Conservation (phyloP, 139 green algal species). For the Tetraselmis chui region DNA sequence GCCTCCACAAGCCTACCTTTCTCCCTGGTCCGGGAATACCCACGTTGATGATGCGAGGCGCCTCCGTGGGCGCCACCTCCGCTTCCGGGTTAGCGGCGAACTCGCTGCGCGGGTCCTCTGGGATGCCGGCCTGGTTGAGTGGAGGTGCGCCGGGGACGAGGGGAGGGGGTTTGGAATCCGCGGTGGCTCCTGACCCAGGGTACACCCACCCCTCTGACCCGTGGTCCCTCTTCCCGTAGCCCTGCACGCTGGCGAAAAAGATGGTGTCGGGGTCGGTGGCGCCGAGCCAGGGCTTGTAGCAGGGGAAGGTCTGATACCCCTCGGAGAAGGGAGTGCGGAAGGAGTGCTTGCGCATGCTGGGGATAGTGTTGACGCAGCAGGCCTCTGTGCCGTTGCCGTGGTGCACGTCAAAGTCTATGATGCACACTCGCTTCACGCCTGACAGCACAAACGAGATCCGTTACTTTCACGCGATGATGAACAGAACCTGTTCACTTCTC, state of each 20-base stretch:
- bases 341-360: slow-evolving; percentile 18
- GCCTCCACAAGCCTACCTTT: slow-evolving; percentile 52
- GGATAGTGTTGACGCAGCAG: slow-evolving; percentile 42
- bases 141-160: not conserved
- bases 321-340: slow-evolving; percentile 63
- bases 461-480: too few species aligned
- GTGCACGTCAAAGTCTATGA: slow-evolving; percentile 91
- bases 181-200: slow-evolving; percentile 70
- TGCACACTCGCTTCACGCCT: slow-evolving; percentile 65
- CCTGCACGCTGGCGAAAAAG: slow-evolving; percentile 73
- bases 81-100: slow-evolving; percentile 26
- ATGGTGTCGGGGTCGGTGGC: slow-evolving; percentile 74
- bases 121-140: not conserved
- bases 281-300: slow-evolving; percentile 78
- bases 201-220: slow-evolving; percentile 54
- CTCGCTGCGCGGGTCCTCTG: slow-evolving; percentile 55
- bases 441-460: slow-evolving; percentile 1
- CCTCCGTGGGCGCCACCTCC: slow-evolving; percentile 19
- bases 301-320: slow-evolving; percentile 63
- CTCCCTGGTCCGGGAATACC: slow-evolving; percentile 63
- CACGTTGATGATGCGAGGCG: slow-evolving; percentile 82
- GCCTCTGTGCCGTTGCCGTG: slow-evolving; percentile 89
- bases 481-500: too few species aligned
- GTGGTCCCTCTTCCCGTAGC: slow-evolving; percentile 1
- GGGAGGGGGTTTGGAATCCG: slow-evolving; percentile 43